phyloP scores from a whole-genome alignment of 129 eudicot genomes.

The Tagetes erecta region DNA sequence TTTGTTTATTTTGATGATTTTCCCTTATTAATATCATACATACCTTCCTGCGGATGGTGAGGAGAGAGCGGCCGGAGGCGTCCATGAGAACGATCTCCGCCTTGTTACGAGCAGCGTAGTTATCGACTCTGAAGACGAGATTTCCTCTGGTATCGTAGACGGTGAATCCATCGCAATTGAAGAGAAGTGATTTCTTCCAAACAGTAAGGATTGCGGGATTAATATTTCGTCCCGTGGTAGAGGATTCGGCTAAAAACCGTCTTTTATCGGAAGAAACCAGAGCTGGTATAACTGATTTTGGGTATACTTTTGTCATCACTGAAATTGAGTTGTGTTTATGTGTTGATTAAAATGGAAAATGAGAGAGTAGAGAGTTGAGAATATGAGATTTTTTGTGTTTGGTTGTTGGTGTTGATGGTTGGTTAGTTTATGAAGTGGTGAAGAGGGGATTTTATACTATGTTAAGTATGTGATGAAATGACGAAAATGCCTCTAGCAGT shows the following conservation, averaged over 20 bases:
- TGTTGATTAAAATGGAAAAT: neutral
- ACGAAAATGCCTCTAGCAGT: slow-evolving; percentile 22
- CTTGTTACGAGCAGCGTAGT: slow-evolving; percentile 46
- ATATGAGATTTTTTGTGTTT: neutral
- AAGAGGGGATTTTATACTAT: slow-evolving; percentile 21
- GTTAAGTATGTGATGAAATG: neutral
- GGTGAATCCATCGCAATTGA: slow-evolving; percentile 77
- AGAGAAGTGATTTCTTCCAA: slow-evolving; percentile 73
- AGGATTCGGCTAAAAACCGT: neutral
- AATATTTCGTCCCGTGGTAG: slow-evolving; percentile 4
- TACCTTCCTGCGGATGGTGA: slow-evolving; percentile 81
- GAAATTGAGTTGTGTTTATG: neutral
- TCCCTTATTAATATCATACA: neutral
- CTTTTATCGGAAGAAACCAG: slow-evolving; percentile 8
- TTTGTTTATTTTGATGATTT: too few species aligned
- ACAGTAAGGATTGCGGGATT: slow-evolving; percentile 49
- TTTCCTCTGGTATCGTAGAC: slow-evolving; percentile 64
- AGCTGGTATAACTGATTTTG: slow-evolving; percentile 25
- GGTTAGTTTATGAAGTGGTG: neutral
- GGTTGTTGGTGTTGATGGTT: neutral
- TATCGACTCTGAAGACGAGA: slow-evolving; percentile 73
- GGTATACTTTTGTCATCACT: slow-evolving; percentile 52
- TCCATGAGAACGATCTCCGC: slow-evolving; percentile 67
- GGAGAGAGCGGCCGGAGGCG: slow-evolving; percentile 56
- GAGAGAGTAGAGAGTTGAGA: slow-evolving; percentile 3